phyloP scores from a whole-genome alignment of 179 eudicot species.

The Heliamphora pulchella region DNA sequence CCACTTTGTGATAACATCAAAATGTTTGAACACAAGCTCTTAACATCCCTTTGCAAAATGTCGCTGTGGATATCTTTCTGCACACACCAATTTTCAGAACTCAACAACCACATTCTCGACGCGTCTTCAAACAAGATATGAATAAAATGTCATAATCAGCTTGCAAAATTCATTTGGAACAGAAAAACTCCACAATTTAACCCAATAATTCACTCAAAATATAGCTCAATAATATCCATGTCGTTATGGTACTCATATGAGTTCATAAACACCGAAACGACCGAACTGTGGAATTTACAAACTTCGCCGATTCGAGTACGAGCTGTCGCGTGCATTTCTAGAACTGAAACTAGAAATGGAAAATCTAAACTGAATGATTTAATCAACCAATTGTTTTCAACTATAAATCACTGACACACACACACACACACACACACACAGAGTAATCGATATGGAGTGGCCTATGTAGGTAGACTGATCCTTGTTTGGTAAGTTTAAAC shows the following conservation, averaged over 20 bases:
- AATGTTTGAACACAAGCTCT: slow-evolving; percentile 48
- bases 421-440: neutral
- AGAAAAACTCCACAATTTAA: neutral
- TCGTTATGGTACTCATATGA: neutral
- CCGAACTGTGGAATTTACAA: neutral
- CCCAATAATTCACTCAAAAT: neutral
- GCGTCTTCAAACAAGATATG: neutral
- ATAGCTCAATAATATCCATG: neutral
- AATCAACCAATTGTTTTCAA: neutral
- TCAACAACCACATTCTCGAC: neutral
- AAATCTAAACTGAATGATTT: neutral
- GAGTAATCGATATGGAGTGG: neutral
- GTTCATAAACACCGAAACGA: neutral
- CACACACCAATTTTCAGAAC: slow-evolving; percentile 11
- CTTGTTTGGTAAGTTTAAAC: neutral
- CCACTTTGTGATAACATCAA: slow-evolving; percentile 31
- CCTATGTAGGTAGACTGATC: neutral
- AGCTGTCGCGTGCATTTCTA: neutral
- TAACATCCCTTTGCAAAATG: slow-evolving; percentile 42
- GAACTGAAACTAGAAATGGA: neutral
- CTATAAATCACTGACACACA: neutral
- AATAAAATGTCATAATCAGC: neutral
- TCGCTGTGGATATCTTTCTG: slow-evolving; percentile 46
- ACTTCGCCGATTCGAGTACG: neutral
- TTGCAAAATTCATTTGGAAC: neutral